A percentile compares a stretch with the other conserved stretches of the same genome.
phyloP scores from a whole-genome alignment of 495 filamentous ascomycete genomes.

The Cercophora newfieldiana region DNA sequence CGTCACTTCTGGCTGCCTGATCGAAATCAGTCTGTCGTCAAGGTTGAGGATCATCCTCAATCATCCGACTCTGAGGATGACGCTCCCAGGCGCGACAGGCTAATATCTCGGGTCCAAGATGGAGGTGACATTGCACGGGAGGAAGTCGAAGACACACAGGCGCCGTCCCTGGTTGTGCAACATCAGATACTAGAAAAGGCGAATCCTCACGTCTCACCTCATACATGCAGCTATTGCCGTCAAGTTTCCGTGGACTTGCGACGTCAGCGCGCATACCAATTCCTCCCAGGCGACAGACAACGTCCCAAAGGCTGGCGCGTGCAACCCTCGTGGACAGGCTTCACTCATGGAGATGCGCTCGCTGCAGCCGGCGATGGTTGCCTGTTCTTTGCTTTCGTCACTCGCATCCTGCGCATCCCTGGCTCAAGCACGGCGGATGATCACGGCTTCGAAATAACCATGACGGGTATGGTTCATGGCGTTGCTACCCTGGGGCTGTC shows the following conservation, averaged over 20 bases:
- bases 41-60: neutral
- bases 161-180: neutral
- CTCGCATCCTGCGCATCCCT: neutral
- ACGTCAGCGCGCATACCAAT: slow-evolving; percentile 1
- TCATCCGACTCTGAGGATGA: slow-evolving; percentile 1
- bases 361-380: neutral
- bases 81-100: neutral
- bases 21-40: neutral
- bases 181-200: neutral
- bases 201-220: neutral
- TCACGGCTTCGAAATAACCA: neutral
- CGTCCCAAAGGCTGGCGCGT: slow-evolving; percentile 8
- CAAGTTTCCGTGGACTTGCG: neutral
- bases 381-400: neutral
- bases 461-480: neutral
- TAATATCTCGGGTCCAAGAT: neutral
- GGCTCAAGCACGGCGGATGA: neutral
- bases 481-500: neutral
- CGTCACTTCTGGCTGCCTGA: slow-evolving; percentile 2
- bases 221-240: slow-evolving; percentile 2
- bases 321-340: neutral
- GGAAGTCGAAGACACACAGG: neutral
- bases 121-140: too few relatives aligned
- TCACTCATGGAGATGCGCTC: neutral
- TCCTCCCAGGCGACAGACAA: neutral